A percentile compares a stretch with the other conserved stretches of the same genome.
Evolutionary conservation across 768 basidiomycete genomes (phyloP).

Genomic region (Heimioporus sp.): DNA sequence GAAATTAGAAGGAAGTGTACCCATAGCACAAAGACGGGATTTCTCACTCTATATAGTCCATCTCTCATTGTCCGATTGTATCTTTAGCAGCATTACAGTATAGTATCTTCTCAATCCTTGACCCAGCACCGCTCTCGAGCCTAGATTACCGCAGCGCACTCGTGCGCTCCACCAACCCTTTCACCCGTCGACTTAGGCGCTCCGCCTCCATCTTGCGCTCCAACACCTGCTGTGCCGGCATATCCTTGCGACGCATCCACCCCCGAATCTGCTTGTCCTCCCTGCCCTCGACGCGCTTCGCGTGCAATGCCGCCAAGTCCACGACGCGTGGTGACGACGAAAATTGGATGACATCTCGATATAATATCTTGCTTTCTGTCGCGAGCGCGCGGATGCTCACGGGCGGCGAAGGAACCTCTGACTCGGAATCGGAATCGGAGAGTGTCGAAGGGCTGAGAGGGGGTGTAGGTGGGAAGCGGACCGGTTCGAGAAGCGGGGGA

Average conservation of each 20-base stretch:
- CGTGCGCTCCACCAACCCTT: constrained; percentile 67
- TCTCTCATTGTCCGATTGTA: too few species aligned
- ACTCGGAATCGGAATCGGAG: constrained; percentile 64
- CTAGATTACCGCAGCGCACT: constrained; percentile 25
- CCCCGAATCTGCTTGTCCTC: constrained; percentile 45
- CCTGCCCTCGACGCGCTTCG: constrained; percentile 44
- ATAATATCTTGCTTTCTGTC: constrained; percentile 82
- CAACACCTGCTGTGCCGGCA: constrained; percentile 77
- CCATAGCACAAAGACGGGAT: too few species aligned
- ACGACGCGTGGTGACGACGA: constrained; percentile 83
- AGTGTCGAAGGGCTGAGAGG: constrained; percentile 61
- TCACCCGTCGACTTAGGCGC: constrained; percentile 63
- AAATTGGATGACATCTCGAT: constrained; percentile 85
- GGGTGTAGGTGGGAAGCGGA: constrained; percentile 56
- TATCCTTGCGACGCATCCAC: constrained; percentile 81
- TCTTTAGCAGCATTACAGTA: too few species aligned
- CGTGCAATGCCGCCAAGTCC: constrained; percentile 67
- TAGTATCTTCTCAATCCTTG: too few species aligned
- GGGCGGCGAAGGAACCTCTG: constrained; percentile 44
- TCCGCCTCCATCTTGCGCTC: constrained; percentile 78
- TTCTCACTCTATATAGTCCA: too few species aligned
- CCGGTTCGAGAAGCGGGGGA: constrained; percentile 55
- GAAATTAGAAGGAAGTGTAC: too few species aligned
- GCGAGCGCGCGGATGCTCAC: constrained; percentile 64
- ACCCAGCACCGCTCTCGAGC: too few species aligned